Evolutionary conservation across 2,329 filamentous ascomycete species (phyloP), one percentile per base, ranked within the genome.

Genomic region (Gnomoniopsis sp.): DNA sequence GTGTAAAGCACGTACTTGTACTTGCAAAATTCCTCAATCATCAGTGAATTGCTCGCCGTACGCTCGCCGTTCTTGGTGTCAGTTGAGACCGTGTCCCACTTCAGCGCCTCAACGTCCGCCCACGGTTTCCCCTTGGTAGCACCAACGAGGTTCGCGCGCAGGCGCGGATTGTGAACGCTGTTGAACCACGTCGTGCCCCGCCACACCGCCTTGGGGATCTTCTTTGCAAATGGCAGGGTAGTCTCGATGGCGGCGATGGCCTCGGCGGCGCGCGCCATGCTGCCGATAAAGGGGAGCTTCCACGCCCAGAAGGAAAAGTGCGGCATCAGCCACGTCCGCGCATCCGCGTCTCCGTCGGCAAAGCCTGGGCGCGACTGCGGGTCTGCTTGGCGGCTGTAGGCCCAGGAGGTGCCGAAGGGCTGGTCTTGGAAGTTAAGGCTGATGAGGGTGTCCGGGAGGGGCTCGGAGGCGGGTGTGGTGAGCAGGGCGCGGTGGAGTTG

Each of bases 251-350:
- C 19, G 3, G 68, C 38, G 55, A 80, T 78, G 53, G 71, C 71
- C 0, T 48, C 36, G 0, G 76, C 66, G 0, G 77, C 79, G 51
- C 74, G 69, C 12, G 70, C 62, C 15, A 81, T 65, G 7, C 77
- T 77, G 6, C 73, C 74, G 67, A 78, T 80, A 72, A 79, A 79
- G 55, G 75, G 77, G 49, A 80, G 72, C 22, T 77, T 71, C 81
- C 81, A 84, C 6, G 77, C 75, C 77, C 77, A 84, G 71, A 78
- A 81, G 65, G 74, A 75, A 73, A 81, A 86, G 71, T 80, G 83
- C 58, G 81, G 81, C 71, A 84, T 79, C 4, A 80, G 67, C 69
- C 81, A 83, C 59, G 72, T 72, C 38, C 75, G 75, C 10, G 62
- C 58, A 54, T 65, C 49, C 15, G 63, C 58, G 60, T 67, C 59